phyloP scores from a whole-genome alignment of 2,329 filamentous ascomycete genomes.

The Esteya vermicola region DNA sequence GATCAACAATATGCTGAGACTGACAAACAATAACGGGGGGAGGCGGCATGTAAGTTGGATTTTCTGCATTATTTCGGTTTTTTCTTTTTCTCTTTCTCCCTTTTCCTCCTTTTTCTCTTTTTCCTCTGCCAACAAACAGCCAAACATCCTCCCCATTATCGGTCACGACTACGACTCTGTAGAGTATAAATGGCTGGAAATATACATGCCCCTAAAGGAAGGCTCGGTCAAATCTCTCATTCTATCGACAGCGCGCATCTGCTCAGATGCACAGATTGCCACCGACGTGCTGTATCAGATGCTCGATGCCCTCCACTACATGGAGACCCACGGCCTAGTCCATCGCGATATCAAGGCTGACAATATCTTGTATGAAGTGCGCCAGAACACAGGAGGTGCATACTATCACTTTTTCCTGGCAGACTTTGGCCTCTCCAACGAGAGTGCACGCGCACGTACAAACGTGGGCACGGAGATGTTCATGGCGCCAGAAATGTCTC shows the following conservation, averaged over 20 bases:
- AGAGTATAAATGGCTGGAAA: constrained; percentile 7
- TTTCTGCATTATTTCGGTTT: too few species aligned
- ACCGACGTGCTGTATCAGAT: constrained; percentile 9
- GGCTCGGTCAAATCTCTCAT: constrained; percentile 6
- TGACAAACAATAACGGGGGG: constrained; percentile 5
- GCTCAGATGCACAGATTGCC: constrained; percentile 1
- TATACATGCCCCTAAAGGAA: constrained; percentile 10
- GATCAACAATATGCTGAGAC: constrained; percentile 12
- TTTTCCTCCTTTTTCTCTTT: not conserved
- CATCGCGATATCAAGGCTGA: constrained; percentile 97
- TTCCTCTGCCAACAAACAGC: too few species aligned
- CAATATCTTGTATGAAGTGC: constrained; percentile 76
- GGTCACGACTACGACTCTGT: constrained; percentile 4
- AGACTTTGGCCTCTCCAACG: constrained; percentile 87
- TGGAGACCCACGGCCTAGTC: constrained; percentile 52
- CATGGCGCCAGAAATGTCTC: constrained; percentile 16
- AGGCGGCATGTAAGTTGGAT: constrained; percentile 4
- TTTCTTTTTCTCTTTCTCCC: not conserved
- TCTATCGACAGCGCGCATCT: not conserved
- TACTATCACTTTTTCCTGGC: constrained; percentile 64
- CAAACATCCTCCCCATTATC: constrained; percentile 10
- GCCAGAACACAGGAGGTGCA: constrained; percentile 8
- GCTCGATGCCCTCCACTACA: constrained; percentile 11
- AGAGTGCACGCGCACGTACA: constrained; percentile 11
- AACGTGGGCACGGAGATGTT: constrained; percentile 14